These are phyloP conservation scores for Macrolepiota dolichaula DNA, from an alignment of 768 basidiomycete genomes.

Conservation along the genomic window DNA sequence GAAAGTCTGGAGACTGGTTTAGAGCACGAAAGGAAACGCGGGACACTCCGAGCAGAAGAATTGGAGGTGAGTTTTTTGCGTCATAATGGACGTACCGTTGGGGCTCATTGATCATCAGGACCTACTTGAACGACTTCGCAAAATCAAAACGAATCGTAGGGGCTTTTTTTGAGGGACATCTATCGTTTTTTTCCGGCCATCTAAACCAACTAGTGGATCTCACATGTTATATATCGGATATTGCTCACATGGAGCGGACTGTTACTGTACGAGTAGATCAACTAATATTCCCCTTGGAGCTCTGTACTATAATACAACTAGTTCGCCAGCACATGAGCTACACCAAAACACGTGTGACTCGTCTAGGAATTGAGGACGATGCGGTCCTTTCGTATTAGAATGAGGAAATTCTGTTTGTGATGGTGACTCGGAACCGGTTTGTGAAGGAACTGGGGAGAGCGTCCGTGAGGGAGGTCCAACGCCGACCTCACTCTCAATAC, in stretches of 20 bases:
- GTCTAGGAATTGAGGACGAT: slow-evolving; percentile 77
- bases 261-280: slow-evolving; percentile 12
- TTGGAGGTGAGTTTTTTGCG: slow-evolving; percentile 54
- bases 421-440: slow-evolving; percentile 25
- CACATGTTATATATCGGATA: slow-evolving; percentile 8
- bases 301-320: slow-evolving; percentile 60
- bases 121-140: slow-evolving; percentile 50
- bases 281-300: slow-evolving; percentile 10
- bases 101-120: slow-evolving; percentile 37
- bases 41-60: slow-evolving; percentile 64
- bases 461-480: slow-evolving; percentile 47
- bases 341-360: slow-evolving; percentile 92
- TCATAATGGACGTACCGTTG: not conserved
- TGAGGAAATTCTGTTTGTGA: slow-evolving; percentile 17
- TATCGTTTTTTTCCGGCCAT: slow-evolving; percentile 2
- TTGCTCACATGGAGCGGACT: slow-evolving; percentile 10
- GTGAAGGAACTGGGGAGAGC: slow-evolving; percentile 51
- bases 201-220: slow-evolving; percentile 8
- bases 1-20: slow-evolving; percentile 78
- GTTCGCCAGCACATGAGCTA: slow-evolving; percentile 74
- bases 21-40: slow-evolving; percentile 62
- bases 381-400: slow-evolving; percentile 23
- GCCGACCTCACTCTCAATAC: slow-evolving; percentile 78
- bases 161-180: slow-evolving; percentile 14
- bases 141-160: slow-evolving; percentile 49